Conservation (phyloP, 1,139 yeast species). For the Scheffersomyces insectosa region DNA sequence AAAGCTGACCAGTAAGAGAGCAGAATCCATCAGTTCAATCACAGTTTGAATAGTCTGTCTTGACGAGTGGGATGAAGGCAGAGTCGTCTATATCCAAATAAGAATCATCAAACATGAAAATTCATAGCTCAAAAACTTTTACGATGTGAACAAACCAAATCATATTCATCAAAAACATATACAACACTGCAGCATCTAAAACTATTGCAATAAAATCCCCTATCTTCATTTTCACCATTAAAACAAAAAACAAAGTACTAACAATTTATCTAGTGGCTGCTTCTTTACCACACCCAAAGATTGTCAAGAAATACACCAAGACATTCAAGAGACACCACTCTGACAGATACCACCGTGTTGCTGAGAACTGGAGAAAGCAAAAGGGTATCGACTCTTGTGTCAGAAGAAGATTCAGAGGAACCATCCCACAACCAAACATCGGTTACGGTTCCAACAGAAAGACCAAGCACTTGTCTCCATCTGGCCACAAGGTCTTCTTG, state of each 20-base stretch:
- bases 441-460: constrained; percentile 99
- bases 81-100: no score
- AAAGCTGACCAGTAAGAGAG: no score
- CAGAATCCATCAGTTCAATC: no score
- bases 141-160: no score
- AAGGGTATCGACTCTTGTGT: constrained; percentile 99
- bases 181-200: no score
- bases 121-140: no score
- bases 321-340: constrained; percentile 99
- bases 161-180: no score
- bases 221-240: no score
- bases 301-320: constrained; percentile 99
- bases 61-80: no score
- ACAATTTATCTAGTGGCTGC: constrained; percentile 68
- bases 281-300: constrained; percentile 98
- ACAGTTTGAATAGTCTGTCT: no score
- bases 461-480: constrained; percentile 94
- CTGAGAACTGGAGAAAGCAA: constrained; percentile 99
- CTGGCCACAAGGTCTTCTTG: constrained; percentile 97
- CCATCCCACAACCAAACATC: constrained; percentile 98
- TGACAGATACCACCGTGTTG: constrained; percentile 98
- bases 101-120: no score
- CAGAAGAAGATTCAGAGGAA: constrained; percentile 99
- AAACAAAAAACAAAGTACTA: constrained; percentile 9
- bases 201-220: no score